A percentile compares a stretch with the other conserved stretches of the same genome.
phyloP scores from a whole-genome alignment of 805 yeast genomes.

The Cyberlindnera saturnus region DNA sequence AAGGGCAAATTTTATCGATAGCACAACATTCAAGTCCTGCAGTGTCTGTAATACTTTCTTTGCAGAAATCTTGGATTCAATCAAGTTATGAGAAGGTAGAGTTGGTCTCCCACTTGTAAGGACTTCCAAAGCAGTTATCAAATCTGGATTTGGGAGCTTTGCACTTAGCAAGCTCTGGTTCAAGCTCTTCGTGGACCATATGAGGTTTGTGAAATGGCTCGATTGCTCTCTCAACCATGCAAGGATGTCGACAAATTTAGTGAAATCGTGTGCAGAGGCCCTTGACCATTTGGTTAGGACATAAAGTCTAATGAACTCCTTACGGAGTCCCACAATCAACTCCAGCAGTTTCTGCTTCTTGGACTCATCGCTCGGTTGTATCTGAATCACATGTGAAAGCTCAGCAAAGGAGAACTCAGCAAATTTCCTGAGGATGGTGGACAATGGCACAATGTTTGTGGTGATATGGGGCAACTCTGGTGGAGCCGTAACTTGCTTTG shows the following conservation, averaged over 20 bases:
- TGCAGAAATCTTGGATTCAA: constrained; percentile 43
- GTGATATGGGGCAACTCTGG: constrained; percentile 67
- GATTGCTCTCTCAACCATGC: constrained; percentile 84
- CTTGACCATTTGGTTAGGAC: constrained; percentile 86
- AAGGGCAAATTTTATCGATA: constrained; percentile 71
- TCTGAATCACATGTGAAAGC: constrained; percentile 53
- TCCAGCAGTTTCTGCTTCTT: constrained; percentile 68
- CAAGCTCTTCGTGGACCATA: constrained; percentile 61
- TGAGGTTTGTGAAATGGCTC: constrained; percentile 54
- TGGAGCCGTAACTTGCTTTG: constrained; percentile 2
- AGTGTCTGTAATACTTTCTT: constrained; percentile 57
- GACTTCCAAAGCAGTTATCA: constrained; percentile 83
- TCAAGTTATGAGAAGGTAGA: constrained; percentile 56
- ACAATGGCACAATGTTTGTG: constrained; percentile 60
- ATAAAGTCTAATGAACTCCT: constrained; percentile 77
- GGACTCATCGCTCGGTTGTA: constrained; percentile 51
- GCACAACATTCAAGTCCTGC: constrained; percentile 60
- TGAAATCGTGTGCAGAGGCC: constrained; percentile 61
- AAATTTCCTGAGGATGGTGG: constrained; percentile 51
- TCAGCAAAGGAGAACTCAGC: constrained; percentile 60
- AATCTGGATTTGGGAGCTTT: constrained; percentile 86
- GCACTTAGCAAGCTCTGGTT: constrained; percentile 78
- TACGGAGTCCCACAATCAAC: constrained; percentile 64
- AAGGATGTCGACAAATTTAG: constrained; percentile 74
- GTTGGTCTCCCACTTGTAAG: constrained; percentile 72